These are phyloP conservation scores for Rhynchospora pubera DNA, from an alignment of 176 grass and related monocot species.

Conservation along the genomic window DNA sequence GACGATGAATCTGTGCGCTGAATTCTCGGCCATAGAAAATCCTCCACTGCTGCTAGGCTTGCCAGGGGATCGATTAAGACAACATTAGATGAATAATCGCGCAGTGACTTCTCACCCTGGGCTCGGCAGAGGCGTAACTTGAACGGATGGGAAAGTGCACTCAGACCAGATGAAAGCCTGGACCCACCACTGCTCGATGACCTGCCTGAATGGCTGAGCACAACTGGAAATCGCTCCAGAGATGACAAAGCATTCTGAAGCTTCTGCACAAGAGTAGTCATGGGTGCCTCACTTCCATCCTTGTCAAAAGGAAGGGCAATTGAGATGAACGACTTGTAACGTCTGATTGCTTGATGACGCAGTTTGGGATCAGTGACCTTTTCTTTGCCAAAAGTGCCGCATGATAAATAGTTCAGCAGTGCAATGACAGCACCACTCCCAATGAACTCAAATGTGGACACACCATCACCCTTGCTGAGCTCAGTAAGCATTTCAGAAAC, in stretches of 20 bases:
- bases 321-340: constrained; percentile 63
- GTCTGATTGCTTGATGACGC: constrained; percentile 49
- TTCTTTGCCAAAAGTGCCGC: constrained; percentile 65
- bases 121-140: constrained; percentile 83
- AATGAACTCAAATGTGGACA: constrained; percentile 94
- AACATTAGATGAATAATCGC: constrained; percentile 89
- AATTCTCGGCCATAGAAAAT: constrained; percentile 83
- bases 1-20: constrained; percentile 49
- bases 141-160: constrained; percentile 60
- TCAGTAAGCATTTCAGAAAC: constrained; percentile 59
- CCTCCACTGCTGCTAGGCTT: constrained; percentile 73
- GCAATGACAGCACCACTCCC: constrained; percentile 62
- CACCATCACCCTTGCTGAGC: constrained; percentile 69
- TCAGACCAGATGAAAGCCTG: constrained; percentile 47
- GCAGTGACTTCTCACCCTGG: constrained; percentile 64
- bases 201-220: constrained; percentile 65
- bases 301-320: constrained; percentile 50
- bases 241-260: constrained; percentile 78
- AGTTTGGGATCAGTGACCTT: constrained; percentile 62
- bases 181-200: constrained; percentile 39
- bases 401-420: constrained; percentile 69
- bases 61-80: constrained; percentile 81
- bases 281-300: constrained; percentile 34
- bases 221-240: constrained; percentile 67
- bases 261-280: constrained; percentile 65